These are phyloP conservation scores for Pestalotiopsis sp. DNA, from an alignment of 2,329 filamentous ascomycete species.

Conservation along the genomic window DNA sequence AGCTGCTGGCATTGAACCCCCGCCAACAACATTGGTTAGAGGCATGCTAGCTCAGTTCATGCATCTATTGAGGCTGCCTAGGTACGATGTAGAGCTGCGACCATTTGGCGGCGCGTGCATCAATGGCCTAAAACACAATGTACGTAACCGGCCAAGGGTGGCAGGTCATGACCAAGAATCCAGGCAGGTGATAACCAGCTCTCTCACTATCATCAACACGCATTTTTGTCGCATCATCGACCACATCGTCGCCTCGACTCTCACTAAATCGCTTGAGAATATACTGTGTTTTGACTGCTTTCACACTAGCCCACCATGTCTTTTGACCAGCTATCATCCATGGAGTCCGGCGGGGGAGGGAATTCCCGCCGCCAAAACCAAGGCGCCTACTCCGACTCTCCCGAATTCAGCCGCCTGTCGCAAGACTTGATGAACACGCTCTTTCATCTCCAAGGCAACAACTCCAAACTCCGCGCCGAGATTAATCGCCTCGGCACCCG, in stretches of 20 bases:
- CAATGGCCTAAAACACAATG: neutral
- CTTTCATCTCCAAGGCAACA: conserved; percentile 86
- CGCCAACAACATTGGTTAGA: neutral
- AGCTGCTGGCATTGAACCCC: neutral
- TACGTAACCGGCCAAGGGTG: conserved; percentile 4
- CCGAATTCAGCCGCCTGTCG: conserved; percentile 84
- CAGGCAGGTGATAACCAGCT: neutral
- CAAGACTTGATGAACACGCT: conserved; percentile 85
- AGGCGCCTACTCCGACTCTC: conserved; percentile 80
- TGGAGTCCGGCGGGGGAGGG: conserved; percentile 77
- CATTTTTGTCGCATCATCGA: neutral
- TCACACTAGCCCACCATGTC: conserved; percentile 66
- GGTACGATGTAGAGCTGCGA: neutral
- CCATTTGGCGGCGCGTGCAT: neutral
- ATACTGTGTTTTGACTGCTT: neutral
- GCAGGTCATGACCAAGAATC: conserved; percentile 1
- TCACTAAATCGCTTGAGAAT: neutral
- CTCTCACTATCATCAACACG: neutral
- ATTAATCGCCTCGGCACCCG: conserved; percentile 85
- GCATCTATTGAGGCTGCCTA: neutral
- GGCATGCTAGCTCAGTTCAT: neutral
- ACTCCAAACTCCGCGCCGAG: conserved; percentile 82
- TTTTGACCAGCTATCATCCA: conserved; percentile 81
- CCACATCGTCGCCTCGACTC: neutral
- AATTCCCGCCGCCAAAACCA: conserved; percentile 56